Base-by-base conservation (phyloP, 169 alveolate genomes). In the Plasmodium yoelii region DNA sequence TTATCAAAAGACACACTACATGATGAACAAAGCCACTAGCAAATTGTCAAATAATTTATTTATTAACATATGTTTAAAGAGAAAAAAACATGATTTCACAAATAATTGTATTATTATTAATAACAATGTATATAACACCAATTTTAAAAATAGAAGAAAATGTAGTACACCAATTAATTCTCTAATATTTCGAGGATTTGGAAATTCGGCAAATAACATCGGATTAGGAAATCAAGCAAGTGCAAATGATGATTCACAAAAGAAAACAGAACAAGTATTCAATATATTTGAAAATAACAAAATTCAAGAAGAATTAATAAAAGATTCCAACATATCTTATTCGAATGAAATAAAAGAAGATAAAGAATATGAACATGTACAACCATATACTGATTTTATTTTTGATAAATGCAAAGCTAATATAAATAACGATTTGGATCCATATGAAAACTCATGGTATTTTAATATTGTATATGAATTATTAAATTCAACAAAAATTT, bases 401-500 rank as follows among this genome's bases (percentile, higher is more conserved):
- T 61, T 74, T 5, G 88, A 74, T 28, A 74, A 74, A 18, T 74
- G 88, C 44, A 74, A 74, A 44, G 26, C 18, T 59, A 74, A 74
- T 42, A 46, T 39, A 53, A 49, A 61, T 19, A 65, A 61, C 15
- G 88, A 74, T 74, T 63, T 42, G 46, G 88, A 74, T 55, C 34
- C 24, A 15, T 74, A 61, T 55, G 88, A 74, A 74, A 47, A 56
- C 49, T 47, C 88, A 22, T 74, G 88, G 88, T 74, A 74, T 74
- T 73, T 74, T 51, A 68, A 60, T 46, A 28, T 74, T 19, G 42
- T 61, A 61, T 61, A 74, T 53, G 88, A 74, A 44, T 74, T 74
- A 28, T 56, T 74, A 22, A 61, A 74, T 18, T 74, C 46, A 24
- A 74, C 88, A 74, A 74, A 74, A 74, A 61, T 60, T 22, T 24